Conservation (phyloP, 2,329 filamentous ascomycete species). For the Tricladium varicosporioides region DNA sequence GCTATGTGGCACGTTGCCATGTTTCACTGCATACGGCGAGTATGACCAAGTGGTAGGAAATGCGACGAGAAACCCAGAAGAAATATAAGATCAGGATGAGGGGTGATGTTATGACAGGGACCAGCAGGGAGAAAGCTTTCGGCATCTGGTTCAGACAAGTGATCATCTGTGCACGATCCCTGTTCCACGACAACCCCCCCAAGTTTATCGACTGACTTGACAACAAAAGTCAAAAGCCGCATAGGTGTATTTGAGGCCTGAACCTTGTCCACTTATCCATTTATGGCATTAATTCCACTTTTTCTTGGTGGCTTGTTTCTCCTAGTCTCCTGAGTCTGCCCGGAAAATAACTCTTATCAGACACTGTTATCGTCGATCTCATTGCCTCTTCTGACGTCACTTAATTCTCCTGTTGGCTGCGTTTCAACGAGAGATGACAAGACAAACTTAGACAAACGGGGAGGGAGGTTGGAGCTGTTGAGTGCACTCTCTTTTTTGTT, state of each 20-base stretch:
- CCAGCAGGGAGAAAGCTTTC: background rate
- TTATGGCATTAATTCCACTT: background rate
- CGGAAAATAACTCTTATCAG: background rate
- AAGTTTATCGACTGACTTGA: background rate
- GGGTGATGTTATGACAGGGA: background rate
- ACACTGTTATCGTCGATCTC: background rate
- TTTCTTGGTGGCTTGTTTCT: background rate
- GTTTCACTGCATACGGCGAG: background rate
- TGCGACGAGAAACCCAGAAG: background rate
- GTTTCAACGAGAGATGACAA: background rate
- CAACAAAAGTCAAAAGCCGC: background rate
- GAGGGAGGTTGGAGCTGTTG: background rate
- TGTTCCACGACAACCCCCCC: too few species aligned
- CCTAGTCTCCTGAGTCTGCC: background rate
- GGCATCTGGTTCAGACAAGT: background rate
- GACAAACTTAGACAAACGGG: background rate
- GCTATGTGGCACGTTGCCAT: background rate
- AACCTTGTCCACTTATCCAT: background rate
- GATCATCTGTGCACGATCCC: background rate
- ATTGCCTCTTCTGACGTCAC: background rate
- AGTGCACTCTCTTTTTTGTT: background rate
- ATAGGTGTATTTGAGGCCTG: background rate
- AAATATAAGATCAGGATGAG: background rate
- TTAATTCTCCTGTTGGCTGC: background rate
- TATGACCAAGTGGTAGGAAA: background rate